These are phyloP conservation scores for Conticribra guillardii DNA, from an alignment of 108 stramenopile genomes.

Conservation along the genomic window DNA sequence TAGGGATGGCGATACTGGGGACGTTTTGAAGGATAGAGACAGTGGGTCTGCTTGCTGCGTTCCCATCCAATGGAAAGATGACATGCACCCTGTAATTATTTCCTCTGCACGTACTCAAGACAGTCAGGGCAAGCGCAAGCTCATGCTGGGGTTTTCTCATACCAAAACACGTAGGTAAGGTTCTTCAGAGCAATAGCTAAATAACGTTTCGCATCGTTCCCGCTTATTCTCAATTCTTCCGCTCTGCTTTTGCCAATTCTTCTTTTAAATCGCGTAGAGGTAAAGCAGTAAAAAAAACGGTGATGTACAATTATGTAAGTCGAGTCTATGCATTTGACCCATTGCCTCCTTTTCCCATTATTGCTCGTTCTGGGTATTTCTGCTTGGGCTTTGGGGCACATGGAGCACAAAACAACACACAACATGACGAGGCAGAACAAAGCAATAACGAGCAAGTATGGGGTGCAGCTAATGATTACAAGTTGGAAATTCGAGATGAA, in stretches of 20 bases:
- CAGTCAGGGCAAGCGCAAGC: conserved; percentile 4
- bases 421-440: conserved; percentile 10
- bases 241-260: too few species aligned
- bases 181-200: too few species aligned
- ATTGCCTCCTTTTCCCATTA: conserved; percentile 42
- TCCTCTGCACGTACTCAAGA: too few species aligned
- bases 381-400: conserved; percentile 47
- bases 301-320: conserved; percentile 37
- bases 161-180: too few species aligned
- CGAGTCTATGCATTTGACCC: conserved; percentile 47
- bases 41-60: conserved; percentile 55
- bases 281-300: background rate
- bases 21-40: conserved; percentile 32
- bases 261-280: too few species aligned
- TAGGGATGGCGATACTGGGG: background rate
- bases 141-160: conserved; percentile 50
- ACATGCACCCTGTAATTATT: too few species aligned
- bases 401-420: conserved; percentile 5
- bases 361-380: conserved; percentile 47
- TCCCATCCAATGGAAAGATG: conserved; percentile 34
- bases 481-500: conserved; percentile 19
- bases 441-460: conserved; percentile 43
- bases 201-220: too few species aligned
- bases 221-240: too few species aligned
- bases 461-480: conserved; percentile 37